A percentile compares a stretch with the other conserved stretches of the same genome.
Conservation (phyloP, 192 early-diverging fungal species). For the Coemansia sp. region DNA sequence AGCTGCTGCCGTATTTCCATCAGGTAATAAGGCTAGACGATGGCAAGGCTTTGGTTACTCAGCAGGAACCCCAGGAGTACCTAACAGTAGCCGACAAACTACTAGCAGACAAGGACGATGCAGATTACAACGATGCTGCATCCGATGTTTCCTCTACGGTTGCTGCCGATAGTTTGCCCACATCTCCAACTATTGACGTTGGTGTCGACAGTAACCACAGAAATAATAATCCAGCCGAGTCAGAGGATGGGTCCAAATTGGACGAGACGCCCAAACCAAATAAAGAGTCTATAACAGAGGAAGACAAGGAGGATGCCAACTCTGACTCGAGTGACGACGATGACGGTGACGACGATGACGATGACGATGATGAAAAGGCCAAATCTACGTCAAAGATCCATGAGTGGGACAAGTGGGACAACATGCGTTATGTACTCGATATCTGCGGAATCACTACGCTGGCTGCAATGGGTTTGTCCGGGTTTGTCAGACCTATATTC, state of each 20-base stretch:
- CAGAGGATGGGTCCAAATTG: not conserved
- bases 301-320: not conserved
- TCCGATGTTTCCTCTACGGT: constrained; percentile 8
- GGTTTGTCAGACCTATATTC: constrained; percentile 19
- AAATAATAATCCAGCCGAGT: not conserved
- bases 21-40: constrained; percentile 23
- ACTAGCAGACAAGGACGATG: not conserved
- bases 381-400: constrained; percentile 9
- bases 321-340: too few species aligned
- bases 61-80: constrained; percentile 45
- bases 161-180: constrained; percentile 4
- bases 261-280: not conserved
- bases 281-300: not conserved
- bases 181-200: not conserved
- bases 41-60: constrained; percentile 31
- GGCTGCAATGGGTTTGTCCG: constrained; percentile 12
- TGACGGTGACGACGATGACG: not conserved
- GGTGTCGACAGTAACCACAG: not conserved
- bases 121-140: not conserved
- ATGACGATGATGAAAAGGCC: not conserved
- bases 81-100: constrained; percentile 18
- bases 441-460: constrained; percentile 28
- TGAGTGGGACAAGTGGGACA: constrained; percentile 35
- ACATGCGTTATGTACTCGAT: constrained; percentile 13
- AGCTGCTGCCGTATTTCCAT: constrained; percentile 18